A percentile compares a stretch with the other conserved stretches of the same genome.
These are phyloP conservation scores for Pseudogymnoascus sp. DNA, from an alignment of 2,329 filamentous ascomycete species.

Conservation along the genomic window DNA sequence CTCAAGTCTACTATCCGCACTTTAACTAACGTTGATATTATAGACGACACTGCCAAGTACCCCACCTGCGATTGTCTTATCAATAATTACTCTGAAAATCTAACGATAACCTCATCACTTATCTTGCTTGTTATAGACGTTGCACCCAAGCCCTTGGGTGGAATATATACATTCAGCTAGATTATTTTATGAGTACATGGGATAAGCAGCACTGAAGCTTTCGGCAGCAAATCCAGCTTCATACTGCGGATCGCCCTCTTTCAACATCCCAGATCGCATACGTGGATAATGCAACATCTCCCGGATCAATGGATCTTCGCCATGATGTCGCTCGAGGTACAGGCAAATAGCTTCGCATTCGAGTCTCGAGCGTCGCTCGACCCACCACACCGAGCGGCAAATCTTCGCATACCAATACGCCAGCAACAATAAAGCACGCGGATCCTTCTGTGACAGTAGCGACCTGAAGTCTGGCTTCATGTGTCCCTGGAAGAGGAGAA, in stretches of 20 bases:
- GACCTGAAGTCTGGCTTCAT: constrained; percentile 36
- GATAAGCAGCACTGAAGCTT: background rate
- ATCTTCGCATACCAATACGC: constrained; percentile 49
- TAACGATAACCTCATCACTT: too few relatives aligned
- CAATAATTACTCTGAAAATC: too few relatives aligned
- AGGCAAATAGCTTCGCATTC: constrained; percentile 43
- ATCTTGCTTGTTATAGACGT: background rate
- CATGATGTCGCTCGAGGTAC: constrained; percentile 32
- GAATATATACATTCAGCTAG: background rate
- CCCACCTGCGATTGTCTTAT: too few relatives aligned
- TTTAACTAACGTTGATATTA: too few relatives aligned
- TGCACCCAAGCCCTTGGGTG: background rate
- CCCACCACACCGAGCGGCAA: constrained; percentile 39
- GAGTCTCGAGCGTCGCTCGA: constrained; percentile 36
- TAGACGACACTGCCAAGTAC: too few relatives aligned
- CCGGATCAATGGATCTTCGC: constrained; percentile 14
- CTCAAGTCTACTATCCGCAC: too few relatives aligned
- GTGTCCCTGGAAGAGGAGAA: constrained; percentile 39
- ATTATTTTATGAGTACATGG: background rate
- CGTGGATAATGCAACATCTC: constrained; percentile 17
- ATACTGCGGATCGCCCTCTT: background rate
- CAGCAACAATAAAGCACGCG: constrained; percentile 45
- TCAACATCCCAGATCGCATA: background rate
- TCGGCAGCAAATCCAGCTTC: background rate
- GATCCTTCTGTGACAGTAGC: constrained; percentile 43